A percentile compares a stretch with the other conserved stretches of the same genome.
phyloP scores from a whole-genome alignment of 2,329 filamentous ascomycete genomes.

The Scopulariopsis brevicaulis region DNA sequence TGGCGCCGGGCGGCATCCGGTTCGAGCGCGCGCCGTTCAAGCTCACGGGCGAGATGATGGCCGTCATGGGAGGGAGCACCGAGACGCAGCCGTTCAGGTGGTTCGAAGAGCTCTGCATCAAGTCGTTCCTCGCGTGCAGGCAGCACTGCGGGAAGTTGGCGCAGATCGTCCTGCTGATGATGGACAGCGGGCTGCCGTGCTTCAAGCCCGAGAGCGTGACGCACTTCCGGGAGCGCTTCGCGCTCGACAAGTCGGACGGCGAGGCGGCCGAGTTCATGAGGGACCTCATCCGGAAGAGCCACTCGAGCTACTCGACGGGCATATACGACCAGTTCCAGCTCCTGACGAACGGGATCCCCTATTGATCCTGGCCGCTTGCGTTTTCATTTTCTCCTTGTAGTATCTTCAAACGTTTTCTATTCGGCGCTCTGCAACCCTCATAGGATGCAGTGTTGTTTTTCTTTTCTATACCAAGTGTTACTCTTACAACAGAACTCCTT shows the following conservation, averaged over 20 bases:
- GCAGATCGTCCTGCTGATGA: constrained; percentile 87
- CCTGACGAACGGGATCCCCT: constrained; percentile 94
- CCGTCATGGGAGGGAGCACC: constrained; percentile 89
- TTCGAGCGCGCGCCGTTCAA: constrained; percentile 99
- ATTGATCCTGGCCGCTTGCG: constrained; percentile 33
- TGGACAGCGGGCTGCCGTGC: constrained; percentile 90
- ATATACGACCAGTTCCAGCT: constrained; percentile 98
- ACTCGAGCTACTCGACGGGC: constrained; percentile 81
- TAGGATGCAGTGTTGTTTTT: not conserved
- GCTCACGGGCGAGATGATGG: constrained; percentile 92
- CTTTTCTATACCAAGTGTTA: not conserved
- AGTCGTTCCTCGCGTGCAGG: constrained; percentile 81
- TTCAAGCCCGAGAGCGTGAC: constrained; percentile 94
- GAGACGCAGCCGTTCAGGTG: constrained; percentile 83
- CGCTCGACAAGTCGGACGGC: constrained; percentile 79
- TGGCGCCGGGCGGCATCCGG: constrained; percentile 89
- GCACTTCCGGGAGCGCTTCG: constrained; percentile 88
- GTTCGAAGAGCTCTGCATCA: constrained; percentile 95
- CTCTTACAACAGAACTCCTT: not conserved
- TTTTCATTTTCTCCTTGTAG: not conserved
- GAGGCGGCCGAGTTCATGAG: constrained; percentile 94
- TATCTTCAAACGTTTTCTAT: not conserved
- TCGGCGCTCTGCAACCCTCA: not conserved
- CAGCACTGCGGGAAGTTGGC: constrained; percentile 81
- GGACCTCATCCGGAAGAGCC: constrained; percentile 79